Conservation (phyloP, 495 filamentous ascomycete species). For the Podospora comata region DNA sequence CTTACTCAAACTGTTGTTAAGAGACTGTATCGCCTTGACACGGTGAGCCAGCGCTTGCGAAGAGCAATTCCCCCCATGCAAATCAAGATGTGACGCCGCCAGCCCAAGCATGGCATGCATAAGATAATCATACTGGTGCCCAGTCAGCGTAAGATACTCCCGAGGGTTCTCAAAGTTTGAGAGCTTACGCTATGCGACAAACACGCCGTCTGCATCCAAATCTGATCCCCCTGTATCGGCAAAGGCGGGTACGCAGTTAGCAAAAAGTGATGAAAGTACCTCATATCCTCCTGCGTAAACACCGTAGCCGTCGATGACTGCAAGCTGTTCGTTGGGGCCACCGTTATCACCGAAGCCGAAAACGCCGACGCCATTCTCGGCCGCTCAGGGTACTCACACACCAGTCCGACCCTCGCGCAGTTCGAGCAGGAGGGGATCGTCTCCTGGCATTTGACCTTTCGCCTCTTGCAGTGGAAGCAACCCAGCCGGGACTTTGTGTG, state of each 20-base stretch:
- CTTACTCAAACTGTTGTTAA: slow-evolving; percentile 39
- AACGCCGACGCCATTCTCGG: slow-evolving; percentile 5
- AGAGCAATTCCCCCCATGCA: slow-evolving; percentile 27
- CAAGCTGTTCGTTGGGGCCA: slow-evolving; percentile 18
- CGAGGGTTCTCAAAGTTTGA: too few species aligned
- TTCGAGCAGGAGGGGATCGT: slow-evolving; percentile 49
- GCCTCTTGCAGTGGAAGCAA: slow-evolving; percentile 55
- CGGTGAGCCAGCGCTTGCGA: slow-evolving; percentile 43
- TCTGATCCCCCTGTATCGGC: slow-evolving; percentile 46
- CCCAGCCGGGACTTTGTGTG: slow-evolving; percentile 57
- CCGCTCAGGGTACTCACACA: slow-evolving; percentile 48
- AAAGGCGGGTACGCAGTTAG: slow-evolving; percentile 52
- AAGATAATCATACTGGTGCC: slow-evolving; percentile 43
- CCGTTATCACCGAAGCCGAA: neutral
- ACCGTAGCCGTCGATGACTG: slow-evolving; percentile 22
- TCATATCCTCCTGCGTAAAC: slow-evolving; percentile 47
- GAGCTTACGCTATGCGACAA: slow-evolving; percentile 47
- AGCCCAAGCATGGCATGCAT: slow-evolving; percentile 53
- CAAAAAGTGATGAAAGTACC: slow-evolving; percentile 59
- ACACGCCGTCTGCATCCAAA: slow-evolving; percentile 50
- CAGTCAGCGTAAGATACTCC: slow-evolving; percentile 34
- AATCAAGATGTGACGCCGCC: slow-evolving; percentile 45
- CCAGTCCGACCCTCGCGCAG: slow-evolving; percentile 49
- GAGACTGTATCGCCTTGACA: slow-evolving; percentile 46
- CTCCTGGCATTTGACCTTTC: slow-evolving; percentile 58